phyloP scores from a whole-genome alignment of 2,329 filamentous ascomycete species.

The Fusarium subglutinans region DNA sequence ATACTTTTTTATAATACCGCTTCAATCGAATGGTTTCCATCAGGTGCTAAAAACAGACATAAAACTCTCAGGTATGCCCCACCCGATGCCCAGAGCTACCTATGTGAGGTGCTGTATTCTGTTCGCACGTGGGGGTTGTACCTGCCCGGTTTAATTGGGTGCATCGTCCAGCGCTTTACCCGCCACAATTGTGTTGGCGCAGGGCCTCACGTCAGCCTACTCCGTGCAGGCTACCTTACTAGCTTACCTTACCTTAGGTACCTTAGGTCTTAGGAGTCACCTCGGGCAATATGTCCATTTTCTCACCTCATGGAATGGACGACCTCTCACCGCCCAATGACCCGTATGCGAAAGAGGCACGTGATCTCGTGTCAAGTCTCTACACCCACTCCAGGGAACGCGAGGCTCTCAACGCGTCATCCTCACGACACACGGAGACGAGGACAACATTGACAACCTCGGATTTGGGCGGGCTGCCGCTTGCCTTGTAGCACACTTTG shows the following conservation, averaged over 20 bases:
- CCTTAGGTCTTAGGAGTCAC: background rate
- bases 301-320: background rate
- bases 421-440: background rate
- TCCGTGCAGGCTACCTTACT: background rate
- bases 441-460: background rate
- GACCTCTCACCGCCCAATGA: constrained; percentile 4
- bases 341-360: background rate
- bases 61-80: constrained; percentile 14
- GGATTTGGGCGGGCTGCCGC: background rate
- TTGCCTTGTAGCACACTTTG: background rate
- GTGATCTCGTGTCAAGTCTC: constrained; percentile 38
- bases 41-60: constrained; percentile 27
- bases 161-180: constrained; percentile 14
- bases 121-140: constrained; percentile 27
- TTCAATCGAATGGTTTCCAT: constrained; percentile 12
- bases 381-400: background rate
- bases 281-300: background rate
- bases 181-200: constrained; percentile 4
- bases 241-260: too few species aligned
- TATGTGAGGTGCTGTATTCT: constrained; percentile 2
- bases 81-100: constrained; percentile 6
- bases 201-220: constrained; percentile 37
- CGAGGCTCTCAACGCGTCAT: constrained; percentile 21
- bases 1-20: constrained; percentile 11
- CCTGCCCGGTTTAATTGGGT: constrained; percentile 27